Base-by-base conservation (phyloP, 768 basidiomycete species). In the Calocybe cyanea region DNA sequence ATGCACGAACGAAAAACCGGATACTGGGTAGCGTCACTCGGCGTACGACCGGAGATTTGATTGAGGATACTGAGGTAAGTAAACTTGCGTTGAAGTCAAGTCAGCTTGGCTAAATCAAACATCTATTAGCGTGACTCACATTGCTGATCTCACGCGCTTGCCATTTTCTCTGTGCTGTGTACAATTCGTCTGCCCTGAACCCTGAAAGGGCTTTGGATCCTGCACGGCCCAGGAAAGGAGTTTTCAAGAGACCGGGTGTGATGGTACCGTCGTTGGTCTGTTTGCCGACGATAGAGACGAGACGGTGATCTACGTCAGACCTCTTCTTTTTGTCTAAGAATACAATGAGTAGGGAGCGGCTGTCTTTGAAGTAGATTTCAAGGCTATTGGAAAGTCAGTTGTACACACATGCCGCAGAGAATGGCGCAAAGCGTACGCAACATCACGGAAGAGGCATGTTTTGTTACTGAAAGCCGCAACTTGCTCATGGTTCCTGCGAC, bases 11-110 rank as follows among this genome's bases (percentile, higher is more conserved):
- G 89, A 52, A 91, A 93, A 7, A 95, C 81, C 0, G 92, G 93
- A 64, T 93, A 96, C 55, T 94, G 92, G 0, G 94, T 95, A 8
- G 93, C 91, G 68, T 96, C 93, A 57, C 86, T 92, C 1, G 92
- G 92, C 2, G 93, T 96, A 17, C 93, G 78, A 34, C 93, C 92
- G 2, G 93, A 94, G 17, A 90, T 77, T 61, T 95, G 92, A 55
- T 96, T 96, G 44, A 96, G 67, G 45, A 96, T 80, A 50, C 87
- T 85, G 40, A 95, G 65, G 63, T 94, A 95, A 1, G 88, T 85
- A 61, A 91, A 95, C 92, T 94, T 23, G 46, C 19, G 37, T 14
- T 35, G 39, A 4, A 43, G 5, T 11, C 38, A 28, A 6, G 13
- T 41, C 35, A 36, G 43, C 41, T 33, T 21, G 19, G 41, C 36